Percentiles rank a stretch among this genome's conserved stretches.
These are phyloP conservation scores for Plasmodium coatneyi DNA, from an alignment of 169 alveolate genomes.

Conservation along the genomic window DNA sequence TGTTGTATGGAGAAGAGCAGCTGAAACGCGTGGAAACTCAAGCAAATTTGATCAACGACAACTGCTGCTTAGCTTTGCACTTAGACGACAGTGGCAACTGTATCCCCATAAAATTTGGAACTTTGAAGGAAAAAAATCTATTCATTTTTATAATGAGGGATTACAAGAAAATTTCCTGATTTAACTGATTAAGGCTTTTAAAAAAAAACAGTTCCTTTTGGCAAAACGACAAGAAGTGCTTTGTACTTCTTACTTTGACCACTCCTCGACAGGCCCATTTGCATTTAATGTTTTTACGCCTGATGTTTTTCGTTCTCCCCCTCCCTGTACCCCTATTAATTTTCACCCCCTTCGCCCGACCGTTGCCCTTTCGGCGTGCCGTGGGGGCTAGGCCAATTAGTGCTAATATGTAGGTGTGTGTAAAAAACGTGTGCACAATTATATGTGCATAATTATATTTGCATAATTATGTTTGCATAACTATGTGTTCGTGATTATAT, in stretches of 20 bases:
- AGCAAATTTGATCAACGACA: constrained; percentile 83
- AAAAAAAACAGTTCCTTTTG: constrained; percentile 41
- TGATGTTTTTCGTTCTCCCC: neutral
- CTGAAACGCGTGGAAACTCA: constrained; percentile 87
- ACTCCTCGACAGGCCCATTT: neutral
- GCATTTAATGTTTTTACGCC: constrained; percentile 9
- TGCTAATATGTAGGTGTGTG: neutral
- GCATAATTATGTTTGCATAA: neutral
- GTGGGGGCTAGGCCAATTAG: neutral
- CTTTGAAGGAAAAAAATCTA: constrained; percentile 84
- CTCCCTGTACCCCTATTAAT: neutral
- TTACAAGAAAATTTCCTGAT: constrained; percentile 76
- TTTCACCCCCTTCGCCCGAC: neutral
- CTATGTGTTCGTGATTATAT: neutral
- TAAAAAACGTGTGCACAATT: neutral
- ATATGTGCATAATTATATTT: no score
- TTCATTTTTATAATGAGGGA: constrained; percentile 82
- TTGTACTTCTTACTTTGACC: neutral
- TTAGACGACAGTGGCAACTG: constrained; percentile 89
- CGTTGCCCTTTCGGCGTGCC: neutral
- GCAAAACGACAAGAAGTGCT: constrained; percentile 24
- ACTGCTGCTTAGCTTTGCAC: constrained; percentile 88
- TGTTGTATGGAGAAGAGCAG: constrained; percentile 88
- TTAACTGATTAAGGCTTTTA: constrained; percentile 24
- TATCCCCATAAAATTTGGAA: constrained; percentile 87